Conservation (phyloP, 257 asterid genomes). For the Solanum sejunctum region DNA sequence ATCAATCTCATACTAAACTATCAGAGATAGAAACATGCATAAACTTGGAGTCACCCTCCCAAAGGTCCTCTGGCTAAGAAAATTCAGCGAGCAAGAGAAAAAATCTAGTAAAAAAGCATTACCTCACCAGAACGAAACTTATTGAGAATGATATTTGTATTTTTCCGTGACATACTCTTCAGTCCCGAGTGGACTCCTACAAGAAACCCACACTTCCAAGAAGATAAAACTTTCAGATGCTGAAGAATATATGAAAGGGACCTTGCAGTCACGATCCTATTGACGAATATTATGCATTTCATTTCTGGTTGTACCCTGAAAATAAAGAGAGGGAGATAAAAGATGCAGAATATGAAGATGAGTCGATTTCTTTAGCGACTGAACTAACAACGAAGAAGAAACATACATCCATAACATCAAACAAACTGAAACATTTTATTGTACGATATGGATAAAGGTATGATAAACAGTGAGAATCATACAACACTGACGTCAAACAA, state of each 20-base stretch:
- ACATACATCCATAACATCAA: neutral
- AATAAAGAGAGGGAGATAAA: conserved; percentile 4
- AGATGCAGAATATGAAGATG: neutral
- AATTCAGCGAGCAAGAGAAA: neutral
- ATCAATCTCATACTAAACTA: neutral
- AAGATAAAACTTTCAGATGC: conserved; percentile 48
- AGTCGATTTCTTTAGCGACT: neutral
- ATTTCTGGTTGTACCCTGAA: conserved; percentile 73
- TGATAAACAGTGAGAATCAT: neutral
- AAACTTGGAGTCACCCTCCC: neutral
- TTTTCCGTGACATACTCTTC: conserved; percentile 51
- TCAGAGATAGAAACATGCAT: neutral
- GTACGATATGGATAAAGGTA: neutral
- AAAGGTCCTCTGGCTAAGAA: neutral
- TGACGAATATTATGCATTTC: conserved; percentile 93
- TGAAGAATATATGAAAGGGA: conserved; percentile 56
- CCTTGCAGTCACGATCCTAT: conserved; percentile 88
- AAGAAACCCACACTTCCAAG: conserved; percentile 84
- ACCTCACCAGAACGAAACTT: conserved; percentile 95
- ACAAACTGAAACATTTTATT: neutral
- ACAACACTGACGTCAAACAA: neutral
- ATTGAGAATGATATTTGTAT: conserved; percentile 51
- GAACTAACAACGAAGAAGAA: neutral
- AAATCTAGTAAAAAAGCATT: conserved; percentile 10
- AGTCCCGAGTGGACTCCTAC: conserved; percentile 82